Base-by-base conservation (phyloP, 2,329 filamentous ascomycete genomes). In the Fusarium devonianum region DNA sequence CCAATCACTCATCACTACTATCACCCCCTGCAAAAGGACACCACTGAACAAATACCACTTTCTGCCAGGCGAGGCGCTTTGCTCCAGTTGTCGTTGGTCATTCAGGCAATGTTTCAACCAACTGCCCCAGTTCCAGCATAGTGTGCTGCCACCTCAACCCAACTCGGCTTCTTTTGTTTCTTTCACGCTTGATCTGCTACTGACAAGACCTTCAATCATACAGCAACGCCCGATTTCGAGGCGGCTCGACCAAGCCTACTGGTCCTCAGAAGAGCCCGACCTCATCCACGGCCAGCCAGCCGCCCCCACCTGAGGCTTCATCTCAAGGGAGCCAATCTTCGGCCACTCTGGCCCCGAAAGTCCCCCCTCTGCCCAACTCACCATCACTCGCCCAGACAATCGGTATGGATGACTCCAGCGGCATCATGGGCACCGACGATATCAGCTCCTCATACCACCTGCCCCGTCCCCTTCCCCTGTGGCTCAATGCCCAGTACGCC, bases 401-500 rank as follows among this genome's bases (percentile, higher is more conserved):
- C 73, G 83, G 86, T 38, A 83, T 88, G 75, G 86, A 89, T 65
- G 80, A 86, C 64, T 73, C 80, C 64, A 76, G 73, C 63, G 75
- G 78, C 68, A 69, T 72, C 42, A 72, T 75, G 59, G 61, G 70
- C 57, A 75, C 73, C 49, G 82, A 86, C 63, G 81, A 84, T 47
- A 70, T 82, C 40, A 77, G 86, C 58, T 75, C 76, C 61, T 76
- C 77, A 10, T 86, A 86, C 67, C 84, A 87, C 62, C 77, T 89
- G 51, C 87, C 87, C 50, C 80, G 83, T 29, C 82, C 83, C 22
- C 76, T 85, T 51, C 89, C 89, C 29, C 55, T 66, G 34, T 92
- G 89, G 85, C 84, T 92, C 65, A 88, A 89, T 67, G 81, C 87
- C 40, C 77, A 84, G 58, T 88, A 90, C 68, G 87, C 89, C 48